Percentiles rank a stretch among this genome's conserved stretches.
Conservation (phyloP, 2,329 filamentous ascomycete species). For the Penicillium concentricum region DNA sequence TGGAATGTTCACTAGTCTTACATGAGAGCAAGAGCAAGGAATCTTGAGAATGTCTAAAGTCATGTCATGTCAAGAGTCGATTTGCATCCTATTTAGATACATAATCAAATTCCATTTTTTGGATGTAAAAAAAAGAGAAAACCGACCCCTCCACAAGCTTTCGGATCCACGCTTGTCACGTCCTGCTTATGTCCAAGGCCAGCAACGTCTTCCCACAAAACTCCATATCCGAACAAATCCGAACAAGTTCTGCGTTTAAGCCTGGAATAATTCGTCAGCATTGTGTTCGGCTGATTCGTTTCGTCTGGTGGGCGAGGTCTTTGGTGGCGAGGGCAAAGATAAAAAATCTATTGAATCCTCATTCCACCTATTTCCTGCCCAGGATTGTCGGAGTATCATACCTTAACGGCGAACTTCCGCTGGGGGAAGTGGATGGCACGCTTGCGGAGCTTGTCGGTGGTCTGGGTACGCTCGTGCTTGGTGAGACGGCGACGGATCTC, state of each 20-base stretch:
- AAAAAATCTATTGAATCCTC: background rate
- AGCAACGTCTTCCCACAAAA: conserved; percentile 36
- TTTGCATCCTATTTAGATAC: conserved; percentile 45
- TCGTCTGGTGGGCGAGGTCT: background rate
- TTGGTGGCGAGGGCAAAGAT: background rate
- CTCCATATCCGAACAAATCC: conserved; percentile 38
- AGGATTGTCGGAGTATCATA: conserved; percentile 44
- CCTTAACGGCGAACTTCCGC: conserved; percentile 99
- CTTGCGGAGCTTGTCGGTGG: conserved; percentile 96
- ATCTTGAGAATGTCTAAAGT: conserved; percentile 18
- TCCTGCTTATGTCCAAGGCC: conserved; percentile 28
- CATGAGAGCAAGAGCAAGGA: conserved; percentile 4
- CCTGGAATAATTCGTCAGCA: conserved; percentile 22
- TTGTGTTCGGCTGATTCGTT: background rate
- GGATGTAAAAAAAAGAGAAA: conserved; percentile 33
- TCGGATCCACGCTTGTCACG: conserved; percentile 32
- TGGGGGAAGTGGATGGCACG: conserved; percentile 93
- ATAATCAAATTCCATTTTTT: conserved; percentile 38
- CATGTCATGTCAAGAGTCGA: conserved; percentile 41
- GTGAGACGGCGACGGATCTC: conserved; percentile 95
- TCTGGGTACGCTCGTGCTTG: conserved; percentile 80
- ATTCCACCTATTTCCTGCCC: background rate
- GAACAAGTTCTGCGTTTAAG: conserved; percentile 31
- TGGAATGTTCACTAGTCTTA: background rate
- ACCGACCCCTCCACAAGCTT: conserved; percentile 31